Base-by-base conservation (phyloP, 1,284 basidiomycete genomes). In the Phellopilus nigrolimitatus region DNA sequence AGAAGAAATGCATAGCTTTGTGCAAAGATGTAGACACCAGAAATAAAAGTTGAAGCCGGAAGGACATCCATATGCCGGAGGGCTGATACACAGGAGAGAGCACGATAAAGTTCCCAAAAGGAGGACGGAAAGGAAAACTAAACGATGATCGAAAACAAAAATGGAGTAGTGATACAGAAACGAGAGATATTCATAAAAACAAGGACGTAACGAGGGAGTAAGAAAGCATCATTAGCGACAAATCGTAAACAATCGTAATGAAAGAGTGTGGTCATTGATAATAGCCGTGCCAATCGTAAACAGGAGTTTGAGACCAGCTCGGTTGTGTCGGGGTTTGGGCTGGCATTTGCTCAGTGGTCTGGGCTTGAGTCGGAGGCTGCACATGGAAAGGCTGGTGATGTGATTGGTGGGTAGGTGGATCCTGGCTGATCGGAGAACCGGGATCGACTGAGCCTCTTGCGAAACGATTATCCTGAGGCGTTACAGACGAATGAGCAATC, bases 391-490 rank as follows among this genome's bases (percentile, higher is more conserved):
- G 36, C 17, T 38, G 37, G 2, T 36, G 36, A n/a, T 39, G 37
- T 33, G 46, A 28, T 4, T 34, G 17, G 17, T 39, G 37, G 17
- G 34, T 25, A 9, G 46, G 24, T 28, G 34, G 9, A n/a, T 39
- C 39, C 15, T 19, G 37, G 6, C 38, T 22, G 37, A 28, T 25
- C 33, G 46, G 3, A 27, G 12, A 13, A 39, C 34, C 36, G 25
- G 22, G 7, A 15, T 40, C 46, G 8, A 37, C 24, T 12, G 33
- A 27, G 24, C 17, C 38, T 30, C 46, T 48, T 19, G 25, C 19
- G 36, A 48, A 48, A 4, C n/a, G 46, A 22, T 37, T 34, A 24
- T 48, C 46, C 31, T 38, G 46, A 22, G 45, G 19, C 12, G 22
- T 12, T 5, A 28, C 36, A 25, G 46, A 28, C 9, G 46, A 24